Percentiles rank a stretch among this genome's conserved stretches.
Conservation (phyloP, 2,329 filamentous ascomycete genomes). For the Aspergillus pseudoglaucus region DNA sequence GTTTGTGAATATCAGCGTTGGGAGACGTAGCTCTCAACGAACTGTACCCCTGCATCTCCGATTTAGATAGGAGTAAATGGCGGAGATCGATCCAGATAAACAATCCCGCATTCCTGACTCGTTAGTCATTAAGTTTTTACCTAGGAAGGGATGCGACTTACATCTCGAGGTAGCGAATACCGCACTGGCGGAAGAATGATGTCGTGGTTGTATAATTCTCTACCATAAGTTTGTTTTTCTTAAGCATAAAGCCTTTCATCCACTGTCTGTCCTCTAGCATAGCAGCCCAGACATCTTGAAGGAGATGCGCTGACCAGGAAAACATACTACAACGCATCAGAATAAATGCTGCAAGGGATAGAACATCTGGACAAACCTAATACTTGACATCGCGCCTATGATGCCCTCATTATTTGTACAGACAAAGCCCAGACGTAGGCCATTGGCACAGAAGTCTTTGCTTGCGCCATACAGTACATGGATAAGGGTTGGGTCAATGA, state of each 20-base stretch:
- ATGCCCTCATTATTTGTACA: slow-evolving; percentile 8
- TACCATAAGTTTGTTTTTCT: slow-evolving; percentile 4
- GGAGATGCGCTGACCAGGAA: slow-evolving; percentile 7
- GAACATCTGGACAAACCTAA: neutral
- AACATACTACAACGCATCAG: neutral
- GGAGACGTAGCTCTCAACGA: neutral
- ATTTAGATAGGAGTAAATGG: slow-evolving; percentile 1
- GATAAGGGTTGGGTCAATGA: slow-evolving; percentile 1
- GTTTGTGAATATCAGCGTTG: neutral
- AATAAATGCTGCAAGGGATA: neutral
- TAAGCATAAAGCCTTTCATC: slow-evolving; percentile 1
- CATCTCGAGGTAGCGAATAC: slow-evolving; percentile 2
- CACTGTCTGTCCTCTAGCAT: slow-evolving; percentile 6
- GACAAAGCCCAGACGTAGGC: slow-evolving; percentile 2
- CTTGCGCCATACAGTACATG: slow-evolving; percentile 9
- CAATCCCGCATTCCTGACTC: slow-evolving; percentile 6
- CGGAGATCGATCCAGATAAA: slow-evolving; percentile 11
- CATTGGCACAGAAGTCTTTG: slow-evolving; percentile 8
- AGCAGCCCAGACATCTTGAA: slow-evolving; percentile 6
- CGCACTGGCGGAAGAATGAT: neutral
- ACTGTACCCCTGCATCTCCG: neutral
- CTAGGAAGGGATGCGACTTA: neutral
- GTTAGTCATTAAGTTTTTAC: neutral
- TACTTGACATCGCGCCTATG: slow-evolving; percentile 7
- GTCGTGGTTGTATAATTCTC: slow-evolving; percentile 3